phyloP scores from a whole-genome alignment of 228 moss, liverwort and hornwort species.

The Sphagnum fallax region DNA sequence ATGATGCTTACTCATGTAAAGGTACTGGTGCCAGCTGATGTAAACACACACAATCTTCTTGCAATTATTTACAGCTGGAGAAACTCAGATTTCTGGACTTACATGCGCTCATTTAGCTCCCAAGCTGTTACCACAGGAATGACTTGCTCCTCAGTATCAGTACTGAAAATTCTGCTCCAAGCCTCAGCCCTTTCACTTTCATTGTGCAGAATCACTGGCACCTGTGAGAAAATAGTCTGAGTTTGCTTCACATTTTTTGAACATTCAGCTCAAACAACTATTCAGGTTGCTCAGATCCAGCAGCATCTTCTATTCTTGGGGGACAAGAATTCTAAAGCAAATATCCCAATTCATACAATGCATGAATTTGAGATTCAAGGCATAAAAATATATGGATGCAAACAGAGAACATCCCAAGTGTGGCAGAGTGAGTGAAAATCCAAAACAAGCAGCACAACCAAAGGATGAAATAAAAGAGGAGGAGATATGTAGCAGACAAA shows the following conservation, averaged over 20 bases:
- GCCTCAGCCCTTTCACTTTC: conserved; percentile 80
- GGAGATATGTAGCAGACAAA: too few species aligned
- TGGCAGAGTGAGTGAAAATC: too few species aligned
- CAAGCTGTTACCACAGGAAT: conserved; percentile 91
- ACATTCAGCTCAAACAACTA: not conserved
- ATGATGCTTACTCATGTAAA: not conserved
- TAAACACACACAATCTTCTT: too few species aligned
- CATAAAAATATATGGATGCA: too few species aligned
- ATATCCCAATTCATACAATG: too few species aligned
- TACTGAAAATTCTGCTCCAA: conserved; percentile 84
- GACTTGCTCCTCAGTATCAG: conserved; percentile 55
- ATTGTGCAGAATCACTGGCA: conserved; percentile 83
- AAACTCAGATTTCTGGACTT: conserved; percentile 5
- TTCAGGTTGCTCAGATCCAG: not conserved
- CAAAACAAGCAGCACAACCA: too few species aligned
- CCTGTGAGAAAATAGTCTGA: conserved; percentile 27
- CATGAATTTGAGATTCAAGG: too few species aligned
- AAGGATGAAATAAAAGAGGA: too few species aligned
- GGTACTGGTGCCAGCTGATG: too few species aligned
- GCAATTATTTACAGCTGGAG: too few species aligned
- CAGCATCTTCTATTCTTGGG: not conserved
- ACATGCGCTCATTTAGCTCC: conserved; percentile 98
- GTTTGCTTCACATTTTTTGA: not conserved
- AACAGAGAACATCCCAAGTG: too few species aligned
- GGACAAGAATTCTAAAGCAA: too few species aligned